A percentile compares a stretch with the other conserved stretches of the same genome.
Conservation (phyloP, 1,284 basidiomycete species). For the Rhizoctonia solani region DNA sequence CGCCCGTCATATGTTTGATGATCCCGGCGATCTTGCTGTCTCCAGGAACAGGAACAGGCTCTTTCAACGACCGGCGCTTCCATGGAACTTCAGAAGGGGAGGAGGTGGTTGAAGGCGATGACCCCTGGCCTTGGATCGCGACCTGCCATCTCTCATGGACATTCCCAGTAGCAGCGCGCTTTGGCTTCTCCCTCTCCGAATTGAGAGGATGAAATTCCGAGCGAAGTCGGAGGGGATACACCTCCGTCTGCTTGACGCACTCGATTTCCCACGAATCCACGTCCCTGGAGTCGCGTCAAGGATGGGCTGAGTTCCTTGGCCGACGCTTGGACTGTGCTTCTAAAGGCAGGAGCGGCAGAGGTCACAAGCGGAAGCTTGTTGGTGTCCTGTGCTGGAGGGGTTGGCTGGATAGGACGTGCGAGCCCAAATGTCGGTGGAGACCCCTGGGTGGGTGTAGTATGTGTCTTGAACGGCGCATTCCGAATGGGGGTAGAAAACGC, state of each 20-base stretch:
- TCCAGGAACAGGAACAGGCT: not conserved
- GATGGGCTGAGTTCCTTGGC: slow-evolving; percentile 76
- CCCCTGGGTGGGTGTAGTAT: slow-evolving; percentile 7
- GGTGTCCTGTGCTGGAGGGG: slow-evolving; percentile 43
- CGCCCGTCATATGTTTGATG: not conserved
- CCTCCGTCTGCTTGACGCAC: slow-evolving; percentile 57
- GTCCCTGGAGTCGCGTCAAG: slow-evolving; percentile 75
- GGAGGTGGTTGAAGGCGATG: slow-evolving; percentile 11
- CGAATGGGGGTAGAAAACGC: slow-evolving; percentile 47
- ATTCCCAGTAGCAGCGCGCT: slow-evolving; percentile 48
- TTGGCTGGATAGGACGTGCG: slow-evolving; percentile 60
- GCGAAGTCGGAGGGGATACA: not conserved
- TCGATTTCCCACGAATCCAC: slow-evolving; percentile 79
- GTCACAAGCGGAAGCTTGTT: slow-evolving; percentile 45
- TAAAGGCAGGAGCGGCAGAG: slow-evolving; percentile 61
- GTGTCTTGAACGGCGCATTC: slow-evolving; percentile 41
- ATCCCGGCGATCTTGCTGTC: not conserved
- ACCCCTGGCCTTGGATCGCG: slow-evolving; percentile 9
- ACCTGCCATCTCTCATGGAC: slow-evolving; percentile 72
- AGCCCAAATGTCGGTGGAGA: slow-evolving; percentile 52
- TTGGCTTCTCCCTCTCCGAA: slow-evolving; percentile 37
- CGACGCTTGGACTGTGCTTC: slow-evolving; percentile 50
- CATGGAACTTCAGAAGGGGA: slow-evolving; percentile 1
- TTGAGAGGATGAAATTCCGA: slow-evolving; percentile 20
- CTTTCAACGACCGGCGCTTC: slow-evolving; percentile 9